Base-by-base conservation (phyloP, 176 grass and related monocot genomes). In the Avena insularis region DNA sequence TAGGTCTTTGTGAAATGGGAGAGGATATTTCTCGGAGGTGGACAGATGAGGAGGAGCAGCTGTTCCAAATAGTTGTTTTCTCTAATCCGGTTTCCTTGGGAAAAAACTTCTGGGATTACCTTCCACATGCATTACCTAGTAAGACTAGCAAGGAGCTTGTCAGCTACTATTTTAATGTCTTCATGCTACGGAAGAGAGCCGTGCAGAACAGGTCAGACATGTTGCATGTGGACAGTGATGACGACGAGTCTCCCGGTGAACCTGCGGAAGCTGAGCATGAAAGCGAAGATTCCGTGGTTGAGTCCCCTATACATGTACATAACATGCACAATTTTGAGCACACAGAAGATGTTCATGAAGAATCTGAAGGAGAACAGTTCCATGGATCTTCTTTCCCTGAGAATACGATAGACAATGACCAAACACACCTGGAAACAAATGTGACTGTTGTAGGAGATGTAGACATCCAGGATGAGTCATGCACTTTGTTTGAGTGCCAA, bases 161-260 rank as follows among this genome's bases (percentile, higher is more conserved):
- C 60, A 92, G 93, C 79, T 98, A 98, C 87, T 98, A 98, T 78
- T 98, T 92, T 83, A 95, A 98, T 21, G 90, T 95, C 20, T 98
- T 98, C 75, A 98, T 95, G 81, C 90, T 98, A 20, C 84, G 86
- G 48, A 98, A 95, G 72, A 90, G 95, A 74, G 93, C 91, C 20
- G 80, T 58, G 35, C 95, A 98, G 81, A 98, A 98, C 60, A 93
- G 93, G 78, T 95, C 69, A 33, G 93, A 93, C 23, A 61, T 79
- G 16, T 49, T 93, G 89, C 75, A 70, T 13, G 86, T 92, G 81
- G 93, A 98, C 81, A 98, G 95, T 92, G 95, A 98, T 66, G 89
- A 98, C 75, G 93, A 98, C 71, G 92, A 97, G 74, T 84, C 81
- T 87, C 82, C 87, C 79, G 72, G 25, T 77, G 85, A 64, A 50